Conservation (phyloP, 177 flowering plant genomes). For the Vitis hybrid region DNA sequence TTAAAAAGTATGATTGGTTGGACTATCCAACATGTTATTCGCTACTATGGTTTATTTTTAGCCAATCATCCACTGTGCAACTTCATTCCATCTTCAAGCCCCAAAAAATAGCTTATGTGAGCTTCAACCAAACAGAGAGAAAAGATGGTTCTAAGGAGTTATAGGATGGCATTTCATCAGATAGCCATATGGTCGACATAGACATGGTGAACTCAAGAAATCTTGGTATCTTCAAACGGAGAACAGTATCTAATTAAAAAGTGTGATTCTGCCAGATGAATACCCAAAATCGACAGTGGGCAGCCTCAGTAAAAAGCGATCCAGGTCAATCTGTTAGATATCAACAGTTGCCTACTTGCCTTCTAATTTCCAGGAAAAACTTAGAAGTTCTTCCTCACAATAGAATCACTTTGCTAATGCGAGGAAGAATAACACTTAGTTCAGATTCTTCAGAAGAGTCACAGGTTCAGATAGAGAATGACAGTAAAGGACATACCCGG, state of each 20-base stretch:
- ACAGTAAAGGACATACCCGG: constrained; percentile 61
- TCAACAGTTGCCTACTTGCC: no score
- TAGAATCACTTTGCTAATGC: no score
- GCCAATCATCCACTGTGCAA: no score
- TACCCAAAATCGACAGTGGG: no score
- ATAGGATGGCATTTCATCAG: neutral
- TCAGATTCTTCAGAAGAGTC: neutral
- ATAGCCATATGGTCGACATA: neutral
- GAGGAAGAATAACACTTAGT: neutral
- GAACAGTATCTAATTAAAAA: neutral
- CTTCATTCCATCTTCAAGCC: neutral
- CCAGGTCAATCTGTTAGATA: no score
- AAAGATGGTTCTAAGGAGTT: neutral
- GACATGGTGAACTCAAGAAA: neutral
- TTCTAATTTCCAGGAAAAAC: no score
- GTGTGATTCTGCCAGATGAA: no score
- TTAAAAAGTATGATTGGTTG: no score
- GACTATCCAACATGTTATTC: no score
- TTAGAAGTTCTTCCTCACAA: no score
- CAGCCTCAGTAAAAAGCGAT: no score
- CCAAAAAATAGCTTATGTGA: neutral
- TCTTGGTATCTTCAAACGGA: neutral
- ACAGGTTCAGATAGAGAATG: neutral
- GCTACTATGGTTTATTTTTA: no score
- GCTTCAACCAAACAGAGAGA: neutral